These are phyloP conservation scores for Coriolopsis trogii DNA, from an alignment of 1,284 basidiomycete species.

Conservation along the genomic window DNA sequence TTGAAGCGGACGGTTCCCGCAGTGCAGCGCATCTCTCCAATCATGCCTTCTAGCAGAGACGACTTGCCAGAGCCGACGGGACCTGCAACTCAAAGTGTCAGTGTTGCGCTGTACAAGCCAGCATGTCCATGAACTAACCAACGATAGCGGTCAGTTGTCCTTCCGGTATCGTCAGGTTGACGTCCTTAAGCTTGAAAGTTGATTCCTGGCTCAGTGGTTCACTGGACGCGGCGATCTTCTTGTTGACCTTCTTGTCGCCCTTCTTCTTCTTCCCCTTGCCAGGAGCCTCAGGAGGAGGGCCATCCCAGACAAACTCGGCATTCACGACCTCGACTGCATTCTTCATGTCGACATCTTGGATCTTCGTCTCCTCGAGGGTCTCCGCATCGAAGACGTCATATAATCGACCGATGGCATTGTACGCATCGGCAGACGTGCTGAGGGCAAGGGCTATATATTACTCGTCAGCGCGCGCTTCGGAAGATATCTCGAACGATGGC, in stretches of 20 bases:
- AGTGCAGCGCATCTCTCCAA: conserved; percentile 72
- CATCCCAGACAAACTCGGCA: conserved; percentile 87
- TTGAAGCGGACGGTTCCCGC: conserved; percentile 50
- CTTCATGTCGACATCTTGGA: conserved; percentile 52
- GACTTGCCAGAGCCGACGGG: conserved; percentile 66
- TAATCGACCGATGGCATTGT: conserved; percentile 73
- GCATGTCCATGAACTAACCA: conserved; percentile 48
- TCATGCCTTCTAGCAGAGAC: conserved; percentile 69
- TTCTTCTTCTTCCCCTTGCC: conserved; percentile 38
- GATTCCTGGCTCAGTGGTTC: conserved; percentile 35
- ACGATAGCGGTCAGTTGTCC: conserved; percentile 83
- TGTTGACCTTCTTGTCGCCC: conserved; percentile 23
- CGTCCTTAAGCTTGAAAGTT: conserved; percentile 59
- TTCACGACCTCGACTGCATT: conserved; percentile 66
- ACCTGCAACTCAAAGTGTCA: conserved; percentile 20
- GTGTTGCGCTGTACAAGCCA: neutral
- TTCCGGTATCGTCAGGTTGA: conserved; percentile 67
- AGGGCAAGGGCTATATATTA: conserved; percentile 68
- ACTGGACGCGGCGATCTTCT: conserved; percentile 14
- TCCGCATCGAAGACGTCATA: conserved; percentile 81
- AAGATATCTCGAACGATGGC: conserved; percentile 25
- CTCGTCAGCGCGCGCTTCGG: neutral
- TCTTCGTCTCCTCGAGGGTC: conserved; percentile 57
- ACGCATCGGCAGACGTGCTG: conserved; percentile 77
- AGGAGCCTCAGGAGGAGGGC: conserved; percentile 59